A percentile compares a stretch with the other conserved stretches of the same genome.
Conservation (phyloP, 176 grass and related monocot species). For the Pontederia crassipes region DNA sequence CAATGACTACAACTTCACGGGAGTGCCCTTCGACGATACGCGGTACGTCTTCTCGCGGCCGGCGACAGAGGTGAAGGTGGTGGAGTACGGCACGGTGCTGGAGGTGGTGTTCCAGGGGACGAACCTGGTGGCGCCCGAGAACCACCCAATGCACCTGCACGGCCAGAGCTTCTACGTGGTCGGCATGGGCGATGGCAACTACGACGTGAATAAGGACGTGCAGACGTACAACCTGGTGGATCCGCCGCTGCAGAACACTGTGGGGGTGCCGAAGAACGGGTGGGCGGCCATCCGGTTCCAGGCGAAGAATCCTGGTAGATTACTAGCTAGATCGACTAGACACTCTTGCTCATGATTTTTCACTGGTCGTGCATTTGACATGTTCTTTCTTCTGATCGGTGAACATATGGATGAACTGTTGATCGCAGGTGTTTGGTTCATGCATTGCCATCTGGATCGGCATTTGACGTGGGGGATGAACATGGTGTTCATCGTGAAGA, state of each 20-base stretch:
- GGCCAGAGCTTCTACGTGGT: constrained; percentile 25
- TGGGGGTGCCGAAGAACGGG: constrained; percentile 28
- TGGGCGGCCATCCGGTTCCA: constrained; percentile 30
- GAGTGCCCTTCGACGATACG: constrained; percentile 18
- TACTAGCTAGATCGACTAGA: no score
- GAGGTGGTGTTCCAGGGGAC: constrained; percentile 26
- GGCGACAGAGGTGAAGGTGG: constrained; percentile 22
- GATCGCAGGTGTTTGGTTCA: no score
- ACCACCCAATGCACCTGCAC: constrained; percentile 33
- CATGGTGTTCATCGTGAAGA: no score
- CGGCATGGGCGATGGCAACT: constrained; percentile 23
- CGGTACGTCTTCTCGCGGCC: background rate
- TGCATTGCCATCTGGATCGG: no score
- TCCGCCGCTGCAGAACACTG: constrained; percentile 30
- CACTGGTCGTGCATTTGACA: no score
- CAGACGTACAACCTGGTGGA: constrained; percentile 24
- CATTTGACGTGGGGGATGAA: no score
- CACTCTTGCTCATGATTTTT: no score
- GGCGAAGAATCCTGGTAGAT: constrained; percentile 26
- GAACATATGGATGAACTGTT: no score
- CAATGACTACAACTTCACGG: background rate
- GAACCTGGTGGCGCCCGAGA: constrained; percentile 16
- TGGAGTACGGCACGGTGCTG: constrained; percentile 21
- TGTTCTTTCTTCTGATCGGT: no score
- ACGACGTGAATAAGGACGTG: background rate